These are phyloP conservation scores for Verbascum thapsus DNA, from an alignment of 257 asterid genomes.

Conservation along the genomic window DNA sequence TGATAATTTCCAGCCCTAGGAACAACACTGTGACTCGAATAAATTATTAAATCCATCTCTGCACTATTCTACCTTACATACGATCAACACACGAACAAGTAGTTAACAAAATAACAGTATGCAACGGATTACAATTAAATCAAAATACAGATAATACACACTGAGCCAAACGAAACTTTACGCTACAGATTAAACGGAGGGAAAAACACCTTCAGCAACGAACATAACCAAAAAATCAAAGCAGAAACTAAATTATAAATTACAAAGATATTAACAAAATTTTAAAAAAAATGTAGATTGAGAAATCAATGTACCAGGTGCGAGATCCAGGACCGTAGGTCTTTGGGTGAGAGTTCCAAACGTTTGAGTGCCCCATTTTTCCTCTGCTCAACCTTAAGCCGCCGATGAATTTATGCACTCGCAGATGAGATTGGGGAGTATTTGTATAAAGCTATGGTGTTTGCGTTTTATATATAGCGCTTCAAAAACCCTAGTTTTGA, in stretches of 20 bases:
- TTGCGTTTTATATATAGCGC: constrained; percentile 10
- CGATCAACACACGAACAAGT: background rate
- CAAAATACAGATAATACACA: background rate
- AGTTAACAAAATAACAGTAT: background rate
- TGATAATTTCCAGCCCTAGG: background rate
- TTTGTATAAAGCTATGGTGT: background rate
- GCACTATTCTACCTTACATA: background rate
- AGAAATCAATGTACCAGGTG: constrained; percentile 37
- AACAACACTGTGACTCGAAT: background rate
- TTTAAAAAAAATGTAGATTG: background rate
- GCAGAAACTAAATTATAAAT: background rate
- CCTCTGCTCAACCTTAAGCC: constrained; percentile 19
- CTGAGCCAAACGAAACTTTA: background rate
- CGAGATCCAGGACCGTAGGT: constrained; percentile 62
- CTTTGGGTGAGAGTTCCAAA: constrained; percentile 63
- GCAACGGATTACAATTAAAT: background rate
- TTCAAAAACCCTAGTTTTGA: constrained; percentile 26
- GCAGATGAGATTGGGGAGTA: constrained; percentile 13
- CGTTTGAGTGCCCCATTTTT: constrained; percentile 53
- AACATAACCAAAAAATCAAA: background rate
- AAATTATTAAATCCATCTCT: background rate
- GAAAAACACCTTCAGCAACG: background rate
- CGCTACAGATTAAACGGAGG: background rate
- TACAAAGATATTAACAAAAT: background rate
- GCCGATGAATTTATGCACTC: constrained; percentile 4